Evolutionary conservation across 1,284 basidiomycete genomes (phyloP), one percentile per base, ranked within the genome.

Genomic region (Meira nashicola): DNA sequence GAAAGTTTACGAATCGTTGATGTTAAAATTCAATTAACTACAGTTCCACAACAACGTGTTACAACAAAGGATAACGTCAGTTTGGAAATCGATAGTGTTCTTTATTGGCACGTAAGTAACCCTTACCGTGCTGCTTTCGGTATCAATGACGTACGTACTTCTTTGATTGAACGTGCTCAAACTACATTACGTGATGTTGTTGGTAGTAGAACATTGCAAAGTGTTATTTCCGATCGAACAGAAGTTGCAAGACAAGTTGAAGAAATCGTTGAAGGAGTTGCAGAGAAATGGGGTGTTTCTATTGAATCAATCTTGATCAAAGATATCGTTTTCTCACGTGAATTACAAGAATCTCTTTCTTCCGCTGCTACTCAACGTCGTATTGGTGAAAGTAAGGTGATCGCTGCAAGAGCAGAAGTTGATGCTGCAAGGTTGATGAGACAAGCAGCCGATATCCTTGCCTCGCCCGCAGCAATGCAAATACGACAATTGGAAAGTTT

Each of bases 121-220:
- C 67, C 66, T 5, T 70, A 65, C 58, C 87, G 90, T 15, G 90
- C 93, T 5, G 89, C 90, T 0, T 97, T 91, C 78, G 91, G 90
- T 40, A 94, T 97, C 80, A 84, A 83, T 57, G 90, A 96, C 28
- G 39, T 53, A 4, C 17, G 38, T 21, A 21, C 46, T 23, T 91
- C 92, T 0, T 86, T 96, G 63, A 83, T 88, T 58, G 93, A 96
- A 81, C 88, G 93, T 73, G 90, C 93, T 1, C 92, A 96, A 80
- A 96, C 93, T 1, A 97, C 93, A 10, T 84, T 97, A 17, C 87
- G 93, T 46, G 90, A 95, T 71, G 92, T 96, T 71, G 91, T 95
- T 17, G 92, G 92, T 68, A 90, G 89, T 9, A 87, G 91, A 44
- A 68, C 71, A 19, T 77, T 84, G 25, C 83, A 84, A 67, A 78